These are phyloP conservation scores for Beauveria pseudobassiana DNA, from an alignment of 2,329 filamentous ascomycete species.

Conservation along the genomic window DNA sequence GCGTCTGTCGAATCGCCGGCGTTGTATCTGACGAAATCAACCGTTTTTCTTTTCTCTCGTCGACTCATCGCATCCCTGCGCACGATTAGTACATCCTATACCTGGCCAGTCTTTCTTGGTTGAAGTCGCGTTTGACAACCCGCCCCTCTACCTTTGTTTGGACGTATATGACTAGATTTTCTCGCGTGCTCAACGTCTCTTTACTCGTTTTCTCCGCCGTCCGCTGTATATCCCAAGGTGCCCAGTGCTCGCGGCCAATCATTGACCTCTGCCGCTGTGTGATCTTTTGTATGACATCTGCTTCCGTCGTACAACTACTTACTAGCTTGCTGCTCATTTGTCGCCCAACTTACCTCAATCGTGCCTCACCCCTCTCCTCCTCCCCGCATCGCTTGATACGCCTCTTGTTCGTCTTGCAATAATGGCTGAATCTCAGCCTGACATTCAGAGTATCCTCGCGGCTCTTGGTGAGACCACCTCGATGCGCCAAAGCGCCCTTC, in stretches of 20 bases:
- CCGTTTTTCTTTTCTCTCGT: too few relatives aligned
- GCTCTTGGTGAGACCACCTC: slow-evolving; percentile 35
- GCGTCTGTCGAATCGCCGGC: background rate
- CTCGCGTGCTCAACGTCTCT: slow-evolving; percentile 1
- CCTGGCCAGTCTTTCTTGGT: background rate
- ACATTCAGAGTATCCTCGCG: slow-evolving; percentile 41
- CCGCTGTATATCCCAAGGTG: slow-evolving; percentile 2
- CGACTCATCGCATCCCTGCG: background rate
- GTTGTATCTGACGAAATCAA: background rate
- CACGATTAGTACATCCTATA: background rate
- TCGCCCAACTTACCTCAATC: background rate
- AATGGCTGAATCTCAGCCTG: slow-evolving; percentile 27
- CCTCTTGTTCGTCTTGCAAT: background rate
- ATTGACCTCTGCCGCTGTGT: background rate
- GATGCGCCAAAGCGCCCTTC: background rate
- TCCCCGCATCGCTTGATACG: background rate
- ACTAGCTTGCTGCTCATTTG: background rate
- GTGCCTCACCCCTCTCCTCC: background rate
- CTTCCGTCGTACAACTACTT: background rate
- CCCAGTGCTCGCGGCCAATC: slow-evolving; percentile 4
- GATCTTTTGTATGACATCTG: slow-evolving; percentile 7
- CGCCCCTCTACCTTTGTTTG: background rate
- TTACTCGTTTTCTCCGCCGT: background rate
- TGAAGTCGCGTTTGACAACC: background rate
- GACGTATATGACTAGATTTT: slow-evolving; percentile 7